Evolutionary conservation across 257 asterid genomes (phyloP), one percentile per base, ranked within the genome.

Genomic region (Linaria vulgaris): DNA sequence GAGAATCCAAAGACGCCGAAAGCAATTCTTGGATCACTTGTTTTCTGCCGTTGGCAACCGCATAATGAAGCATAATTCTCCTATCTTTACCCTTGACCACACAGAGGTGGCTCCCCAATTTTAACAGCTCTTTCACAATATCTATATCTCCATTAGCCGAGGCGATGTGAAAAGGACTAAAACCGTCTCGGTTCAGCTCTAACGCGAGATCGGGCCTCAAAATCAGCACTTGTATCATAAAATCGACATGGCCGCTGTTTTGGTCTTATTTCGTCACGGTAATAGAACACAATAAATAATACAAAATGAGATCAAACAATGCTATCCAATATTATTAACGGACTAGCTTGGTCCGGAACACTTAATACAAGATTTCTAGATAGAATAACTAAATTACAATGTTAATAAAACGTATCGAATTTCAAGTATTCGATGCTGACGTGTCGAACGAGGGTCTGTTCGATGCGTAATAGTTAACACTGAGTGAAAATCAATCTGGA

Each of bases 51-150:
- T 69, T 69, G n/a, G 48, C 51, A 20, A 51, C 59, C 22, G 82
- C 78, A 72, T 9, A 56, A 21, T 72, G 82, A 23, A 72, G 67
- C 12, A 76, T 76, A 30, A 60, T 59, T 46, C 68, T 21, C 62
- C 38, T 46, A 14, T 76, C 75, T 48, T 53, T 64, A 27, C 73
- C 78, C 24, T 49, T 69, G 10, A 69, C 47, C 17, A 22, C 45
- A 31, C 71, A 72, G 22, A 72, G 61, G 24, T 48, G 66, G 41
- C 11, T 2, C 22, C 69, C 74, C 12, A 66, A 4, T 27, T 48
- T 56, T 50, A 70, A 25, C 7, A 75, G 24, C 38, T 70, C 73
- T n/a, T n/a, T 49, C 48, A 67, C 68, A 23, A 62, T 67, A 52
- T 71, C 68, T 12, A 56, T 9, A 41, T 67, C 37, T 11, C 80